Percentiles rank a stretch among this genome's conserved stretches.
Conservation (phyloP, 2,329 filamentous ascomycete genomes). For the Paecilomyces dactylethromorphus region DNA sequence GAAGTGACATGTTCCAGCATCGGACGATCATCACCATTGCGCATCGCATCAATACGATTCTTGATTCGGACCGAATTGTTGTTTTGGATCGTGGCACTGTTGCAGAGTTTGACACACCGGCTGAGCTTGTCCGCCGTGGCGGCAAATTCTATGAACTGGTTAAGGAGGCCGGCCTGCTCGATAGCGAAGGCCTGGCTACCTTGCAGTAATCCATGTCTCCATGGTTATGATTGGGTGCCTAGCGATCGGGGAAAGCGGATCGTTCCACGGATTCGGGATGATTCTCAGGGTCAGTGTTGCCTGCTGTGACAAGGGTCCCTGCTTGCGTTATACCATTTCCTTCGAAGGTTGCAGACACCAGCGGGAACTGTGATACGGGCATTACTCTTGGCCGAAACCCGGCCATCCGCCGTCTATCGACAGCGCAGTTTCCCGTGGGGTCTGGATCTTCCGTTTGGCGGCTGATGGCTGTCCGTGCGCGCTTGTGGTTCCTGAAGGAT, state of each 20-base stretch:
- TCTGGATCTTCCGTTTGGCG: background rate
- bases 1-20: slow-evolving; percentile 69
- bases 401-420: background rate
- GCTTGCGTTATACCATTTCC: slow-evolving; percentile 11
- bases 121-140: slow-evolving; percentile 65
- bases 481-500: background rate
- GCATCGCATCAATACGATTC: slow-evolving; percentile 95
- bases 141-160: slow-evolving; percentile 86
- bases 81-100: slow-evolving; percentile 88
- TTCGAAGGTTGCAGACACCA: slow-evolving; percentile 11
- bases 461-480: background rate
- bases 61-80: slow-evolving; percentile 81
- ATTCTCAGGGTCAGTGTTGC: background rate
- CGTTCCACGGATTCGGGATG: background rate
- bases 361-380: background rate
- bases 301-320: background rate
- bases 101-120: slow-evolving; percentile 84
- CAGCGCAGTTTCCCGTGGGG: background rate
- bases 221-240: background rate
- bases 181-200: slow-evolving; percentile 32
- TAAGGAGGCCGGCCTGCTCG: slow-evolving; percentile 75
- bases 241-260: slow-evolving; percentile 1
- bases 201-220: slow-evolving; percentile 3
- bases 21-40: slow-evolving; percentile 97
- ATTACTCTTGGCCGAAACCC: background rate